Percentiles rank a stretch among this genome's conserved stretches.
Conservation (phyloP, 2,329 filamentous ascomycete genomes). For the Pseudocercospora fuligena region DNA sequence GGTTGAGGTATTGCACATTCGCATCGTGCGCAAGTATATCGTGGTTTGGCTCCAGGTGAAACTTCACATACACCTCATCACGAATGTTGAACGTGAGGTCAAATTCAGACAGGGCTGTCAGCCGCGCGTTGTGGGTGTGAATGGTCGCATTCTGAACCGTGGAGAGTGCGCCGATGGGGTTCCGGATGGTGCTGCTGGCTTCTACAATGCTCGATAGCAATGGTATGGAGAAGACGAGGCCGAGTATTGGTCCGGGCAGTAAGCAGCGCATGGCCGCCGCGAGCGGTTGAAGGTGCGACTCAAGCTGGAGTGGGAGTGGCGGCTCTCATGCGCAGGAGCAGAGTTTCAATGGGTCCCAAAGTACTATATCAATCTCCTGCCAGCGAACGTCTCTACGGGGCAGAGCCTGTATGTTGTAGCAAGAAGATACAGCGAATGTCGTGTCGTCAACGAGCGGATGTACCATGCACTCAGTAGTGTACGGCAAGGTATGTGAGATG, state of each 20-base stretch:
- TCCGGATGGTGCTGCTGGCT: constrained; percentile 67
- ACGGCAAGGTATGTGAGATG: not conserved
- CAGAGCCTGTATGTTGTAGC: not conserved
- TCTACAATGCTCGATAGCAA: constrained; percentile 30
- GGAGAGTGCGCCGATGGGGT: constrained; percentile 75
- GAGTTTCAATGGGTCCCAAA: not conserved
- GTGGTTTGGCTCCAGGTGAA: constrained; percentile 86
- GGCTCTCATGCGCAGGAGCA: not conserved
- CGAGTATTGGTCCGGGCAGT: constrained; percentile 13
- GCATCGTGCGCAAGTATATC: constrained; percentile 82
- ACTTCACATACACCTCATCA: constrained; percentile 70
- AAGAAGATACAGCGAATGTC: constrained; percentile 1
- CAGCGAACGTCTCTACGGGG: not conserved
- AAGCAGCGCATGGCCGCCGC: constrained; percentile 28
- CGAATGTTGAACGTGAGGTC: constrained; percentile 79
- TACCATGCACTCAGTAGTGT: not conserved
- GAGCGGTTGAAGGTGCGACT: not conserved
- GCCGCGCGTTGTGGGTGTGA: constrained; percentile 75
- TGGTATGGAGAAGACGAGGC: constrained; percentile 24
- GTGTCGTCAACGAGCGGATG: constrained; percentile 6
- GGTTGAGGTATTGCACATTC: constrained; percentile 71
- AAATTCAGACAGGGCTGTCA: constrained; percentile 78
- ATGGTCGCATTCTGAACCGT: constrained; percentile 76
- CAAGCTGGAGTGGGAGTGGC: constrained; percentile 2
- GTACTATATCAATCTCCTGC: not conserved